These are phyloP conservation scores for Paecilomyces dactylethromorphus DNA, from an alignment of 2,329 filamentous ascomycete genomes.

Conservation along the genomic window DNA sequence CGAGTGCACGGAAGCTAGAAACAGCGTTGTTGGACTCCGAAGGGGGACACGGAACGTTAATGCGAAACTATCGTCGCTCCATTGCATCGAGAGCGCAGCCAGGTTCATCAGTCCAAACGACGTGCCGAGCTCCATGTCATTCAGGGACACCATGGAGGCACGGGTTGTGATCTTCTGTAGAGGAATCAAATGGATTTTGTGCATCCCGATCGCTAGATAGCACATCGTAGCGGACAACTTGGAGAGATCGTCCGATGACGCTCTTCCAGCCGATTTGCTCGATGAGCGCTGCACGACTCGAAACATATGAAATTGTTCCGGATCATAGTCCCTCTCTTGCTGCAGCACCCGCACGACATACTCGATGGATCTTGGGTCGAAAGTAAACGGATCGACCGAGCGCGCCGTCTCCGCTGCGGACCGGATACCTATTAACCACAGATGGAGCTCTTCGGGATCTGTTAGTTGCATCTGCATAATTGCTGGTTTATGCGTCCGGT, in stretches of 20 bases:
- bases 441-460: conserved; percentile 58
- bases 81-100: conserved; percentile 52
- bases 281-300: conserved; percentile 60
- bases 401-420: conserved; percentile 52
- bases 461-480: conserved; percentile 59
- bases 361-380: conserved; percentile 55
- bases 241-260: conserved; percentile 60
- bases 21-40: conserved; percentile 48
- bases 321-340: conserved; percentile 62
- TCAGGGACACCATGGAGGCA: conserved; percentile 49
- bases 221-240: conserved; percentile 60
- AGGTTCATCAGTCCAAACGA: conserved; percentile 60
- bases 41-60: conserved; percentile 57
- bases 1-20: conserved; percentile 58
- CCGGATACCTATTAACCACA: conserved; percentile 59
- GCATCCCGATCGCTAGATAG: conserved; percentile 62
- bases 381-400: conserved; percentile 44
- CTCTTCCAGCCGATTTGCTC: conserved; percentile 48
- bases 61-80: conserved; percentile 60
- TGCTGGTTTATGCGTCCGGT: conserved; percentile 53
- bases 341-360: conserved; percentile 58
- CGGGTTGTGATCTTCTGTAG: conserved; percentile 52
- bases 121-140: conserved; percentile 43
- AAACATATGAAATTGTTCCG: conserved; percentile 61
- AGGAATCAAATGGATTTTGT: conserved; percentile 64